Base-by-base conservation (phyloP, 805 yeast species). In the Myxozyma kluyveri region DNA sequence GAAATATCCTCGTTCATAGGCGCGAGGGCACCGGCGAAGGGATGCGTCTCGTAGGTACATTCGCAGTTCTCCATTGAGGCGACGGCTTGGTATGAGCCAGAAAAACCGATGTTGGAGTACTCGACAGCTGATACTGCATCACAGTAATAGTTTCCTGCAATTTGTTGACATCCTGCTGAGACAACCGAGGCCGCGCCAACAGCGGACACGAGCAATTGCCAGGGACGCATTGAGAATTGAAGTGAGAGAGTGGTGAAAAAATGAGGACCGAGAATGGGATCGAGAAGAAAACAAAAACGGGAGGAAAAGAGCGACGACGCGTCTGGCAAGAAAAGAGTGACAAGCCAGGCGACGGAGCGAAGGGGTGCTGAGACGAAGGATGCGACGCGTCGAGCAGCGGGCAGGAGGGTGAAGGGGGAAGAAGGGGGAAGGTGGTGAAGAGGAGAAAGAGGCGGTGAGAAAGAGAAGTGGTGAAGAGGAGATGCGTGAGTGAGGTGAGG, bases 1-100 rank as follows among this genome's bases (percentile, higher is more conserved):
- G 95, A 83, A 56, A 88, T 73, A 70, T 88, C 96, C 75, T 88
- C 93, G 69, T 87, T 84, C 57, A 88, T 75, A 36, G 96, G 96
- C 49, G 90, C 71, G 69, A 87, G 70, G 52, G 79, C 64, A 49
- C 96, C 96, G 14, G 83, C 75, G 75, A 88, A 85, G 6, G 82
- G 65, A 36, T 64, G 60, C 21, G 81, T 50, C 45, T 73, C 63
- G 58, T 81, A 83, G n/a, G 84, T 65, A 68, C 97, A 89, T 10
- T 83, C 64, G 54, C 71, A 54, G 65, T 79, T 81, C 69, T 84
- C 82, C 95, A 93, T 90, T 65, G 69, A 61, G 60, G 90, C 84
- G 61, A 93, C 89, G 61, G 85, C 90, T 63, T 74, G 65, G 75
- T 87, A 93, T 21, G 89, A 72, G 61, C 97, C 96, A 21, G 93